Evolutionary conservation across 2,329 filamentous ascomycete species (phyloP), one percentile per base, ranked within the genome.

Genomic region (Diaporthe citri): DNA sequence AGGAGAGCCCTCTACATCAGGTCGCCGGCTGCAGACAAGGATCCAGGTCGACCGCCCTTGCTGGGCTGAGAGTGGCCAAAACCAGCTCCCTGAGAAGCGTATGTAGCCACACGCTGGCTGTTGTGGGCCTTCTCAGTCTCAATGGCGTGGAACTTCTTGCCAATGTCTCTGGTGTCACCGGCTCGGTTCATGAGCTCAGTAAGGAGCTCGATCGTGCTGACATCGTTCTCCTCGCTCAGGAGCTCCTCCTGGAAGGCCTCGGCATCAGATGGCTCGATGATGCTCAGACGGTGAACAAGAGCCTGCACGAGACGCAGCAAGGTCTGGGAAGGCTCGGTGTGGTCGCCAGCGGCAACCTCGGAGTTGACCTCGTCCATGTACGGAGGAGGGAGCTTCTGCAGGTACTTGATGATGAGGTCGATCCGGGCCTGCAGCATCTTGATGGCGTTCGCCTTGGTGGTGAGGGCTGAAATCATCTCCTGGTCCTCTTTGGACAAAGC

Each of bases 281-380:
- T 92, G 52, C 94, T 93, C 39, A 98, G 89, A 70, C 96, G 93
- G 67, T 93, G 93, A 77, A 98, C 90, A 55, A 98, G 92, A 2
- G 96, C 93, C 80, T 96, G 94, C 77, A 98, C 95, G 77, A 95
- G 95, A 76, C 97, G 95, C 43, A 99, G 91, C 56, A 98, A 92
- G 2, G 91, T 89, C 80, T 95, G 90, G 9, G 95, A 91, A 0
- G 88, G 88, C 1, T 82, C 82, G 82, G 80, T 86, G 39, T 85
- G 80, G 77, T 79, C 66, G 17, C 80, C 77, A 2, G 71, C 80
- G 41, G 82, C 79, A 34, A 81, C 80, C 55, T 86, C 79, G 31
- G 91, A 92, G n/a, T 76, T 74, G 46, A 74, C 67, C 60, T 76
- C 67, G 17, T 74, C 72, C 28, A 72, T 72, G 51, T 76, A 76